These are phyloP conservation scores for Triangularia setosa DNA, from an alignment of 2,329 filamentous ascomycete genomes.

Conservation along the genomic window DNA sequence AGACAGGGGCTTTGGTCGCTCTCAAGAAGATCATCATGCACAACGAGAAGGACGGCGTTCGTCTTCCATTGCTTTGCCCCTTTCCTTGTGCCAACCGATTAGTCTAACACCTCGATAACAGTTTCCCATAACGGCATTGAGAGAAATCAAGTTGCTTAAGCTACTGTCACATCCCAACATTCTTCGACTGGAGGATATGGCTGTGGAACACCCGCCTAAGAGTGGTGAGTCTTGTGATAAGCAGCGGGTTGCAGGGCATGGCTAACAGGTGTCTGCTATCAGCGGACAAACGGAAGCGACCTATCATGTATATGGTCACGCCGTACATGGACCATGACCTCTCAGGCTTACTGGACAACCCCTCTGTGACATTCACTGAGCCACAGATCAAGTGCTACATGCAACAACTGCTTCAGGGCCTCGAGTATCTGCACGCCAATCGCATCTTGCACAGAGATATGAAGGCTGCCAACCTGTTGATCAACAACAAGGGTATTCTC, in stretches of 20 bases:
- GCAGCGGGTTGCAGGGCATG: not conserved
- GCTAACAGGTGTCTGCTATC: slow-evolving; percentile 39
- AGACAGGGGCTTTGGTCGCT: slow-evolving; percentile 71
- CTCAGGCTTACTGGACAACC: slow-evolving; percentile 94
- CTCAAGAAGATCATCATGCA: slow-evolving; percentile 99
- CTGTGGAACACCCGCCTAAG: slow-evolving; percentile 70
- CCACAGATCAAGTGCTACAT: slow-evolving; percentile 98
- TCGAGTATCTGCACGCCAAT: slow-evolving; percentile 84
- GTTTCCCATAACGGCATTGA: slow-evolving; percentile 96
- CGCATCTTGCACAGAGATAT: slow-evolving; percentile 94
- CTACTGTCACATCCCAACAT: slow-evolving; percentile 89
- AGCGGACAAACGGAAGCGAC: slow-evolving; percentile 69
- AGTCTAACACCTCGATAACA: slow-evolving; percentile 31
- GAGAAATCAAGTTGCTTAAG: slow-evolving; percentile 97
- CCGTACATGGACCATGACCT: slow-evolving; percentile 99
- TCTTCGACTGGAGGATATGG: slow-evolving; percentile 88
- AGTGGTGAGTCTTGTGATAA: slow-evolving; percentile 44
- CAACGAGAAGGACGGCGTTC: slow-evolving; percentile 92
- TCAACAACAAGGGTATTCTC: slow-evolving; percentile 87
- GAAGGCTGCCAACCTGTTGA: slow-evolving; percentile 97
- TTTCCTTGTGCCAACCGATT: not conserved
- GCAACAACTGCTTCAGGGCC: slow-evolving; percentile 83
- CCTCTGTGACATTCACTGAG: slow-evolving; percentile 78
- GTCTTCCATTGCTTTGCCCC: slow-evolving; percentile 29
- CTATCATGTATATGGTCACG: slow-evolving; percentile 97